Percentiles rank a stretch among this genome's conserved stretches.
Conservation (phyloP, 2,329 filamentous ascomycete species). For the Venturia pyrina region DNA sequence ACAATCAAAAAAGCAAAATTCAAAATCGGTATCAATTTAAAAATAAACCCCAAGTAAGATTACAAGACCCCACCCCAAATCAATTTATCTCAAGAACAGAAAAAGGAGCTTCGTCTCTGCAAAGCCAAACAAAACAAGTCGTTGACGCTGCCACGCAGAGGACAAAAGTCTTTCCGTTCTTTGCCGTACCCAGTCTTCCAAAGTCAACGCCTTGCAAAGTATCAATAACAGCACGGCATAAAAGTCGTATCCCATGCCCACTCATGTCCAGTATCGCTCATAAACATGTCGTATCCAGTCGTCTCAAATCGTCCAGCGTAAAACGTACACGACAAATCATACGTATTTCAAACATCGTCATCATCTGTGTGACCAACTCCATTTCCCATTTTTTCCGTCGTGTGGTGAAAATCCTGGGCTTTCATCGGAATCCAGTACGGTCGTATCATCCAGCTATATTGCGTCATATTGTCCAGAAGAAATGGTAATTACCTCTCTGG, state of each 20-base stretch:
- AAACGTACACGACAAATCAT: not conserved
- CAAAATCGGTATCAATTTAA: not conserved
- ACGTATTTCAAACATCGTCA: constrained; percentile 4
- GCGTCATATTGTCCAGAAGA: not conserved
- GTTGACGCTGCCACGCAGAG: not conserved
- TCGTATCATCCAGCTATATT: not conserved
- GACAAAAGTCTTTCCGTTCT: not conserved
- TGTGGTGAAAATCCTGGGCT: constrained; percentile 3
- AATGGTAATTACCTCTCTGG: not conserved
- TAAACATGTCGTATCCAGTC: constrained; percentile 4
- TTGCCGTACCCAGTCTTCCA: not conserved
- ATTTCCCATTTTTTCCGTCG: not conserved
- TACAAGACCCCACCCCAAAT: no score
- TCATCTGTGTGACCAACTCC: not conserved
- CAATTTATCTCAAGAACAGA: not conserved
- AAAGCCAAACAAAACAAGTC: not conserved
- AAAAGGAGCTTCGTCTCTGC: not conserved
- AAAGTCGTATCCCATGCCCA: not conserved
- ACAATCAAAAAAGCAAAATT: not conserved
- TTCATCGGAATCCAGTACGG: not conserved
- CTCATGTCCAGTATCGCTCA: not conserved
- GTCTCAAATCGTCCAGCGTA: not conserved
- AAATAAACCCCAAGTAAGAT: no score
- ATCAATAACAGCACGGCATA: not conserved
- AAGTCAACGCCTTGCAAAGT: not conserved